Evolutionary conservation across 176 grass and related monocot genomes (phyloP).

Genomic region (Coix lacrymajobi): DNA sequence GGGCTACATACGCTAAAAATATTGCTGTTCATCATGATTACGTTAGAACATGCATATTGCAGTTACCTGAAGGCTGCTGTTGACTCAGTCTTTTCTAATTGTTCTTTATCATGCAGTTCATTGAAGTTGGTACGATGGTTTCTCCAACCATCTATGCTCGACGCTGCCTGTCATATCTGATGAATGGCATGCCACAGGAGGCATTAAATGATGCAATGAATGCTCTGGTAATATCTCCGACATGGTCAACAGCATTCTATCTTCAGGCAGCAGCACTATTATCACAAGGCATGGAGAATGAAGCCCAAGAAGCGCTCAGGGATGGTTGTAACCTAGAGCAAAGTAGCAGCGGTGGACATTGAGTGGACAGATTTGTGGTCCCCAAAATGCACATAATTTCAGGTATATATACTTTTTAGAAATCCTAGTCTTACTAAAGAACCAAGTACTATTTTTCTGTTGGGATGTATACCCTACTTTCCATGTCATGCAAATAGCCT

Average conservation of each 20-base stretch:
- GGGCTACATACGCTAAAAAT: background rate
- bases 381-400: conserved; percentile 42
- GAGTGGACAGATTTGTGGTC: conserved; percentile 28
- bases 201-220: conserved; percentile 87
- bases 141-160: conserved; percentile 93
- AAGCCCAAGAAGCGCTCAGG: conserved; percentile 79
- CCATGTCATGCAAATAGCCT: background rate
- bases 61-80: background rate
- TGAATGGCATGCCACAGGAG: conserved; percentile 69
- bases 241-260: conserved; percentile 90
- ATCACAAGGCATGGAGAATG: conserved; percentile 78
- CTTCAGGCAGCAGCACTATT: conserved; percentile 80
- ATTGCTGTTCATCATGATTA: background rate
- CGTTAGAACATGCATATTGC: background rate
- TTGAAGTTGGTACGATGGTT: conserved; percentile 93
- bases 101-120: conserved; percentile 65
- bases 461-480: background rate
- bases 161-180: conserved; percentile 85
- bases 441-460: background rate
- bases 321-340: conserved; percentile 72
- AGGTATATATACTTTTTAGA: conserved; percentile 19
- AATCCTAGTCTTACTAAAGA: background rate
- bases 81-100: conserved; percentile 1
- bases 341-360: conserved; percentile 46
- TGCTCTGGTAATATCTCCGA: conserved; percentile 83